phyloP scores from a whole-genome alignment of 2,329 filamentous ascomycete species.

The Cladophialophora exuberans region DNA sequence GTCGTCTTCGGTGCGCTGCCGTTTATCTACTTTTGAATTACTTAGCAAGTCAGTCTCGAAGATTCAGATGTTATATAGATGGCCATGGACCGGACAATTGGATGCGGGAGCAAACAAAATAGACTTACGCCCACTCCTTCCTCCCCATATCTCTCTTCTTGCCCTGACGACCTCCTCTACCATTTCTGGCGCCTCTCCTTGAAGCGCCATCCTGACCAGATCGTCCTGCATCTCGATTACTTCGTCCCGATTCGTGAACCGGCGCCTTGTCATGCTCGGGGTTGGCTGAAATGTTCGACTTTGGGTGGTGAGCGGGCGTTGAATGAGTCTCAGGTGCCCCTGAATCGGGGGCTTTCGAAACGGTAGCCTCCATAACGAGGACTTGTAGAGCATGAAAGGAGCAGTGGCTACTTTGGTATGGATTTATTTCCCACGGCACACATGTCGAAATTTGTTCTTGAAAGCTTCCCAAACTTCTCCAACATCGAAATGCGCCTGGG shows the following conservation, averaged over 20 bases:
- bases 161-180: slow-evolving; percentile 34
- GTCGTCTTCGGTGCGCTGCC: slow-evolving; percentile 54
- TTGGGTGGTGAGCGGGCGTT: neutral
- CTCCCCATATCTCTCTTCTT: slow-evolving; percentile 71
- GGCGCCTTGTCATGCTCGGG: neutral
- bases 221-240: slow-evolving; percentile 14
- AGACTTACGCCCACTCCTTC: slow-evolving; percentile 64
- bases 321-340: slow-evolving; percentile 2
- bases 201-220: slow-evolving; percentile 26
- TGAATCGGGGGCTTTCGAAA: slow-evolving; percentile 12
- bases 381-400: slow-evolving; percentile 21
- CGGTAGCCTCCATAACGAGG: slow-evolving; percentile 18
- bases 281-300: neutral
- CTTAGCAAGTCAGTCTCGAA: slow-evolving; percentile 53
- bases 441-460: slow-evolving; percentile 3
- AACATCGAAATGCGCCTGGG: neutral
- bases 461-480: neutral
- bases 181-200: slow-evolving; percentile 30
- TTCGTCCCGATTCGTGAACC: slow-evolving; percentile 11
- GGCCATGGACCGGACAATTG: slow-evolving; percentile 16
- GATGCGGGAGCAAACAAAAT: slow-evolving; percentile 16
- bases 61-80: neutral
- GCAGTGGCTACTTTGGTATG: neutral
- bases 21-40: slow-evolving; percentile 55
- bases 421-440: neutral